Evolutionary conservation across 2,329 filamentous ascomycete genomes (phyloP), one percentile per base, ranked within the genome.

Genomic region (Furcasterigmium sp.): DNA sequence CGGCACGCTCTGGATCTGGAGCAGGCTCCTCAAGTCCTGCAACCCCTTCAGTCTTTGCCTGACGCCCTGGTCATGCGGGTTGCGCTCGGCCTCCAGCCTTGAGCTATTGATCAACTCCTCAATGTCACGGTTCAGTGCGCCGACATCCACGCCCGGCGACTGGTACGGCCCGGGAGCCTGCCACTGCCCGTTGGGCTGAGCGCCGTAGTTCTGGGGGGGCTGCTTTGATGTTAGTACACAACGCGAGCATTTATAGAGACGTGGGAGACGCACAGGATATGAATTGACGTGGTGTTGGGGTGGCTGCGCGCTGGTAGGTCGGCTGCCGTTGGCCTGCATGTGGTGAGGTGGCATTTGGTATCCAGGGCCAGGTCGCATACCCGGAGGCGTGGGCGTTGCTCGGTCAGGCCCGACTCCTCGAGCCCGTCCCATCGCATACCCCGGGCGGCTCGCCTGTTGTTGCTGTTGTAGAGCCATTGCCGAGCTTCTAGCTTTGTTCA

Each of bases 31-130:
- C 51, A 97, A 77, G 64, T 93, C 87, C 65, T 91, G 72, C 54
- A 96, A 78, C 50, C 90, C 89, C 68, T 88, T 87, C 58, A 95
- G 72, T 67, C 86, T 87, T 58, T 80, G 84, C 61, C 88, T 84
- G 60, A 88, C 76, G 65, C 81, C 79, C 65, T 75, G 67, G 71
- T 95, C 87, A 72, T 84, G 79, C 47, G 85, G 85, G 61, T 83
- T 88, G 52, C 79, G 79, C 52, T 84, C 82, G 68, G 88, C 85
- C 57, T 90, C 84, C 52, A 76, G 74, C 67, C 84, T 84, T 51
- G 85, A 83, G 53, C 78, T 78, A 57, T 75, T 67, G 61, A 95
- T 88, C 55, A 95, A 73, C 57, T 79, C 81, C 56, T 86, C 81
- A 61, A 96, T 84, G 68, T 96, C 90, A 69, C 78, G 79, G 67